These are phyloP conservation scores for Eucalyptus tenuipes DNA, from an alignment of 345 rosid genomes.

Conservation along the genomic window DNA sequence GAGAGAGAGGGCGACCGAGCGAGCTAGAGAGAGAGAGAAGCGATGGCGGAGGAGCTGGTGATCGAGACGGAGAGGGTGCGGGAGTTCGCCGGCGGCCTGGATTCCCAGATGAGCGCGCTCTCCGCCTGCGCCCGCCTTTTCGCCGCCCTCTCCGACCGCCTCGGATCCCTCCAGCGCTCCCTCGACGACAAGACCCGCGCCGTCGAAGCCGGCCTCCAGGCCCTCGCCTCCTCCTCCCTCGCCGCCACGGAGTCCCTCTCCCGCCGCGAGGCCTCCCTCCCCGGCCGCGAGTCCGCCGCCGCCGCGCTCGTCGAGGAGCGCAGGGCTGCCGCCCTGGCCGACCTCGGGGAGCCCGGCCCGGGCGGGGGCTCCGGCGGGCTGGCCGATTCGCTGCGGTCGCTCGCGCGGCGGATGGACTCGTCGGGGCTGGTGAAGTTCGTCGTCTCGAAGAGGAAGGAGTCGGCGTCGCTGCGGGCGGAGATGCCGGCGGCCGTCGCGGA, in stretches of 20 bases:
- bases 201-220: slow-evolving; percentile 27
- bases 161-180: slow-evolving; percentile 26
- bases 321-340: slow-evolving; percentile 19
- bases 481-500: slow-evolving; percentile 20
- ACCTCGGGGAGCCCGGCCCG: slow-evolving; percentile 1
- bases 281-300: slow-evolving; percentile 27
- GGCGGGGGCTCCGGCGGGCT: not conserved
- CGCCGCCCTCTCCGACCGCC: slow-evolving; percentile 22
- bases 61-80: slow-evolving; percentile 17
- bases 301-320: slow-evolving; percentile 6
- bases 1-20: not conserved
- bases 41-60: slow-evolving; percentile 11
- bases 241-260: slow-evolving; percentile 17
- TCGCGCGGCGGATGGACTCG: slow-evolving; percentile 31
- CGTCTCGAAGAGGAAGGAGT: slow-evolving; percentile 33
- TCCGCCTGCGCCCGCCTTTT: slow-evolving; percentile 32
- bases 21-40: not conserved
- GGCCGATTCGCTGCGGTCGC: slow-evolving; percentile 15
- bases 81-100: slow-evolving; percentile 30
- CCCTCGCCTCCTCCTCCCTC: slow-evolving; percentile 12
- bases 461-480: slow-evolving; percentile 30
- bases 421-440: slow-evolving; percentile 18
- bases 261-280: slow-evolving; percentile 20
- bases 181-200: slow-evolving; percentile 16
- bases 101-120: slow-evolving; percentile 17